Base-by-base conservation (phyloP, 352 stramenopile species). In the Aphanomyces astaci region DNA sequence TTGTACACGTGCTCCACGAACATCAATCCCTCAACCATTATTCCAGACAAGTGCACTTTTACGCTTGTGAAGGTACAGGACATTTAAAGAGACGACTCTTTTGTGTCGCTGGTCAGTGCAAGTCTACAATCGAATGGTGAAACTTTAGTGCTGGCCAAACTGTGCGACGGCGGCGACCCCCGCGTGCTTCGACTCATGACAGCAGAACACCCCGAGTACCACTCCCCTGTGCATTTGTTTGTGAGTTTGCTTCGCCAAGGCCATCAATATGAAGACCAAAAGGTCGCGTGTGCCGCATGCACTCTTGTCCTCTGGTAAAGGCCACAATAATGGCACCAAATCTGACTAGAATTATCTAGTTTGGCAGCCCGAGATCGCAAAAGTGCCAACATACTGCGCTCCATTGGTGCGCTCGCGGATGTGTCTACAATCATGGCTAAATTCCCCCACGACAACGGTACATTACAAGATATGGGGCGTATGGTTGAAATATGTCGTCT, bases 21-120 rank as follows among this genome's bases (percentile, higher is more conserved):
- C 85, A 94, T 75, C 89, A 92, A 65, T 79, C 78, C 0, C 91
- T 92, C 66, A 91, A 82, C 54, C 80, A 92, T 3, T 84, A 94
- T 74, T 92, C 85, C 1, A 82, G 85, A 0, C 85, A 94, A 73
- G 83, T 94, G 15, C 84, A 92, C 51, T 94, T 89, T 73, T 92
- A 92, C 62, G 82, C 81, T 1, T 87, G 79, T 36, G 83, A 94
- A 88, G 81, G 79, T 87, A 64, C 5, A 55, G 40, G 9, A 2
- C 7, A 10, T 39, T 33, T 11, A 3, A 17, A 24, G 11, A 15
- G 22, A 9, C 24, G 24, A 22, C 36, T 17, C 28, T 27, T 22
- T 52, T 25, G 17, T n/a, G n/a, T n/a, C n/a, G n/a, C n/a, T n/a
- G n/a, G n/a, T n/a, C n/a, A n/a, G n/a, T n/a, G n/a, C n/a, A n/a